phyloP scores from a whole-genome alignment of 2,329 filamentous ascomycete genomes.

The Fusarium brevicatenulatum region DNA sequence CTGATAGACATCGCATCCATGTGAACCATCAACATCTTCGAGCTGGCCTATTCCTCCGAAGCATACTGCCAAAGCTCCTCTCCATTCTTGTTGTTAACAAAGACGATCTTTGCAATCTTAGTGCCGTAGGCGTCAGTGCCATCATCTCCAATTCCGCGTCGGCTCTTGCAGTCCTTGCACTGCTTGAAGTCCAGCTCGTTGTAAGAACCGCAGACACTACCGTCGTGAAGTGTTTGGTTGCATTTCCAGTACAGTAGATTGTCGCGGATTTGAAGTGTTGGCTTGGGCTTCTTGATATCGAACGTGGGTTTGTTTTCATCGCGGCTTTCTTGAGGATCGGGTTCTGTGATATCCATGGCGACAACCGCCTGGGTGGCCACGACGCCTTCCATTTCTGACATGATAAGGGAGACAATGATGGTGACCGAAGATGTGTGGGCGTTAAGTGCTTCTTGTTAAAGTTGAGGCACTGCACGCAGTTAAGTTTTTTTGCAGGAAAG shows the following conservation, averaged over 20 bases:
- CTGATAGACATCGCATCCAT: background rate
- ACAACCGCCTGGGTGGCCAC: conserved; percentile 1
- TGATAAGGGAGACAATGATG: background rate
- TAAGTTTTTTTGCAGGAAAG: background rate
- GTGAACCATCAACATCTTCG: background rate
- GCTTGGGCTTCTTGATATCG: conserved; percentile 10
- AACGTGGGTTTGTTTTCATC: background rate
- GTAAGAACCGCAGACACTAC: conserved; percentile 13
- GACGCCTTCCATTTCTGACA: conserved; percentile 12
- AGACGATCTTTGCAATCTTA: conserved; percentile 24
- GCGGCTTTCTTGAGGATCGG: background rate
- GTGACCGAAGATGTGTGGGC: background rate
- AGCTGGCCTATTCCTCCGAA: background rate
- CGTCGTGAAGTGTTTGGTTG: conserved; percentile 18
- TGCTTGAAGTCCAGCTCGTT: conserved; percentile 21
- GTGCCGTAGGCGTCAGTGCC: conserved; percentile 24
- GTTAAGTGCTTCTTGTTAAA: background rate
- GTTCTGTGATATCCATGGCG: conserved; percentile 11
- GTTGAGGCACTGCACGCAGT: background rate
- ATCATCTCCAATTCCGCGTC: conserved; percentile 23
- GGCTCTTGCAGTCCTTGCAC: conserved; percentile 25
- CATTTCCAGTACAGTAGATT: conserved; percentile 30
- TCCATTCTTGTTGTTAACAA: conserved; percentile 19
- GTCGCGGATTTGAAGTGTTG: conserved; percentile 16
- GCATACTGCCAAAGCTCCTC: conserved; percentile 20